Base-by-base conservation (phyloP, 2,329 filamentous ascomycete species). In the Verticillium zaregamsianum region DNA sequence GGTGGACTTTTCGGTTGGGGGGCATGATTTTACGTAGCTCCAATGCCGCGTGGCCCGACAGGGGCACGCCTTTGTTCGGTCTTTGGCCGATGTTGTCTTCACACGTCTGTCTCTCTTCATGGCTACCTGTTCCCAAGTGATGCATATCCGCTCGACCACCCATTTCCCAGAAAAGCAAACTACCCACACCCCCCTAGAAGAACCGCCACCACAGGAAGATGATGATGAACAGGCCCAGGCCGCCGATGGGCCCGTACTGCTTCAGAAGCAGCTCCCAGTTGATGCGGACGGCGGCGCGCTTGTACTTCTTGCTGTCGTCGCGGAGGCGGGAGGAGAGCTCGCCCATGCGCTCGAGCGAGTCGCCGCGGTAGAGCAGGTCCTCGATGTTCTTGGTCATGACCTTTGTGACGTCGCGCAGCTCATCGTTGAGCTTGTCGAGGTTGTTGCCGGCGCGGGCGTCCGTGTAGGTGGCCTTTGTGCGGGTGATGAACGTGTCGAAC, bases 351-450 rank as follows among this genome's bases (percentile, higher is more conserved):
- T 99, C 95, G 68, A 99, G 79, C 70, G 89, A 95, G 74, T 99
- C 95, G 32, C 95, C 95, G 65, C 96, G 84, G 75, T 99, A 99
- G 59, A 99, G 81, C 72, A 99, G 80, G 76, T 99, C 95, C 82
- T 99, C 95, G 68, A 99, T 98, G 76, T 99, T 99, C 86, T 98
- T 98, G 61, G 93, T 98, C 96, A 99, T 99, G 72, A 99, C 93
- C 79, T 97, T 93, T 1, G 95, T 98, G 61, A 99, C 96, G 77
- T 98, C 95, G 75, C 93, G 90, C 67, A 99, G 86, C 83, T 99
- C 96, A 73, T 97, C 92, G 73, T 99, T 98, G 67, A 99, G 82
- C 78, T 94, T 93, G 77, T 96, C 92, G 62, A 99, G 86, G 77
- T 98, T 98, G 78, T 93, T 91, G 15, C 91, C 87, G 17, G 95